phyloP scores from a whole-genome alignment of 176 grass and related monocot genomes.

The Chloris gayana region DNA sequence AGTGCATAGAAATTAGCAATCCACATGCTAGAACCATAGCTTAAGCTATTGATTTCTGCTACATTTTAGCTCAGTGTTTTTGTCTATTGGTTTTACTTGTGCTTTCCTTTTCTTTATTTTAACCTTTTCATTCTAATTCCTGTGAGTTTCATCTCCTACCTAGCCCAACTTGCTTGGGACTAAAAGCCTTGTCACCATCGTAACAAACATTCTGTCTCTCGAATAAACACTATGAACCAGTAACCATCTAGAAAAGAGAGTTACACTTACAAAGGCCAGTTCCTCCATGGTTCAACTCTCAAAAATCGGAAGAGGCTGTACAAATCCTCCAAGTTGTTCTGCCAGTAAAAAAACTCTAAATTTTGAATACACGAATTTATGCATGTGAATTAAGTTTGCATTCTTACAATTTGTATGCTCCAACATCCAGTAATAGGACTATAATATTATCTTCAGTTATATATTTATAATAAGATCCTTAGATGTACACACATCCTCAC shows the following conservation, averaged over 20 bases:
- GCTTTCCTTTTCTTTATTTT: not conserved
- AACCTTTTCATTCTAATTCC: not conserved
- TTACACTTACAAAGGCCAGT: conserved; percentile 84
- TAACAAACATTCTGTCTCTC: not conserved
- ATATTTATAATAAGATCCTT: not conserved
- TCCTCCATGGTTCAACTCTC: conserved; percentile 91
- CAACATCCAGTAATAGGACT: conserved; percentile 14
- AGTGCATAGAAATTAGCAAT: not conserved
- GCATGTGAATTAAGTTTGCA: conserved; percentile 17
- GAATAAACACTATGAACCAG: not conserved
- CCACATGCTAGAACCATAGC: not conserved
- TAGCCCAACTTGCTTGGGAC: not conserved
- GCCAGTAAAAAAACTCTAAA: conserved; percentile 44
- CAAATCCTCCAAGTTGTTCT: conserved; percentile 96
- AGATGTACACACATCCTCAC: conserved; percentile 43
- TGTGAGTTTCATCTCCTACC: not conserved
- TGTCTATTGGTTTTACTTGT: not conserved
- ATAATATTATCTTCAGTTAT: conserved; percentile 24
- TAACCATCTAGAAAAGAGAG: not conserved
- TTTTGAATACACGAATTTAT: conserved; percentile 35
- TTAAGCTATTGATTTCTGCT: not conserved
- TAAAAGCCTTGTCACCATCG: not conserved
- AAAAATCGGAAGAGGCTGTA: conserved; percentile 96
- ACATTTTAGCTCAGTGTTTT: not conserved
- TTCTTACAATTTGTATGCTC: conserved; percentile 1